Conservation (phyloP, 2,329 filamentous ascomycete species). For the Tolypocladium inflatum region DNA sequence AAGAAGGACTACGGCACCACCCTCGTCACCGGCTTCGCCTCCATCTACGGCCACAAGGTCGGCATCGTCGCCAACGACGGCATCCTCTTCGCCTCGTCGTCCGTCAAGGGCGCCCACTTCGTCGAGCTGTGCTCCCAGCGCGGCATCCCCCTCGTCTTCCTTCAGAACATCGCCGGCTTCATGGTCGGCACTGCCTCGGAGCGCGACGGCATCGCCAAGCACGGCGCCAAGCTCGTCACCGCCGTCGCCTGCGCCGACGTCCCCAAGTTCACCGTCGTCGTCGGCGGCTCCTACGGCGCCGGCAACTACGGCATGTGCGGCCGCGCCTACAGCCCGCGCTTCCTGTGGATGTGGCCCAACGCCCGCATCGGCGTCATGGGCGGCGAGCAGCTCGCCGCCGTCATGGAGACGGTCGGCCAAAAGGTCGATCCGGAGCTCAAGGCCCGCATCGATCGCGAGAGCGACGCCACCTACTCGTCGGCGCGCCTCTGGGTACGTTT, state of each 20-base stretch:
- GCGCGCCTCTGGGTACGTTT: slow-evolving; percentile 73
- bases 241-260: slow-evolving; percentile 91
- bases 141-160: slow-evolving; percentile 79
- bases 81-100: slow-evolving; percentile 81
- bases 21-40: slow-evolving; percentile 83
- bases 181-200: slow-evolving; percentile 95
- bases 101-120: slow-evolving; percentile 93
- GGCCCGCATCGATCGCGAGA: slow-evolving; percentile 80
- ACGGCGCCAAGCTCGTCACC: slow-evolving; percentile 92
- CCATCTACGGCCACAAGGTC: slow-evolving; percentile 81
- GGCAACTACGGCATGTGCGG: slow-evolving; percentile 99
- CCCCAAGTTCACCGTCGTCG: slow-evolving; percentile 92
- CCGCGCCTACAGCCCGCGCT: slow-evolving; percentile 80
- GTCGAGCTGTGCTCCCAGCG: slow-evolving; percentile 90
- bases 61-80: slow-evolving; percentile 95
- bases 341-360: slow-evolving; percentile 96
- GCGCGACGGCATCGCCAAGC: slow-evolving; percentile 92
- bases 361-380: slow-evolving; percentile 97
- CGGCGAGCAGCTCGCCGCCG: slow-evolving; percentile 76
- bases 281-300: slow-evolving; percentile 87
- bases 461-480: slow-evolving; percentile 78
- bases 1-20: slow-evolving; percentile 86
- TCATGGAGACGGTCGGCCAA: slow-evolving; percentile 92
- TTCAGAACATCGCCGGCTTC: slow-evolving; percentile 96
- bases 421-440: slow-evolving; percentile 71